Base-by-base conservation (phyloP, 805 yeast species). In the Candida hungchunana region DNA sequence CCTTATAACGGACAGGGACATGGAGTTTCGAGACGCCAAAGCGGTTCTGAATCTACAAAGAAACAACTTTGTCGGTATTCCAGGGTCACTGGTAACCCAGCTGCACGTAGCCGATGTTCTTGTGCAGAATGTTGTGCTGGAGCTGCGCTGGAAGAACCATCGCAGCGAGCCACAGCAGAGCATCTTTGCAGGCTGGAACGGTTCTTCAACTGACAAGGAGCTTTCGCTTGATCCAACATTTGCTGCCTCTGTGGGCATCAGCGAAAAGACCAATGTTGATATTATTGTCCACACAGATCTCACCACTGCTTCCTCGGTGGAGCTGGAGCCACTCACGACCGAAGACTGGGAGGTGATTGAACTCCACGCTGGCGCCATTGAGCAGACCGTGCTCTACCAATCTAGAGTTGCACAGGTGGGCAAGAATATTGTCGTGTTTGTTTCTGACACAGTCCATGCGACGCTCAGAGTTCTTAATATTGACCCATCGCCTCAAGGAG, bases 281-380 rank as follows among this genome's bases (percentile, higher is more conserved):
- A 41, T 82, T 26, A 65, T 61, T 24, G 53, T 81, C 34, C 69
- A 72, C 37, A 63, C 75, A 11, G 64, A 73, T 25, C 56, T 66
- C 1, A 74, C 71, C n/a, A 67, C 60, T 26, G 76, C 87, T 1
- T 63, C 67, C 6, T 74, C 77, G 4, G 78, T 89, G 3, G 78
- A 75, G 50, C 68, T 90, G 29, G 96, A 85, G 50, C 97, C 97
- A 0, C 60, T 73, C 14, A 69, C 85, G 0, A 58, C 79, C 2
- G 70, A 81, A 5, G 98, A 90, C 54, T 90, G 97, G 97, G 97
- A 89, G 46, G 63, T 85, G 18, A 83, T 88, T 3, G 96, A 89
- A 53, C 59, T 82, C 3, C 84, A 90, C 57, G 90, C 95, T 2
- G 77, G 72, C 19, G 73, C 69, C 27, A 70, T 90, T 18, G 97